Evolutionary conservation across 331 rosid species (phyloP).

Genomic region (Quercus tomentella): DNA sequence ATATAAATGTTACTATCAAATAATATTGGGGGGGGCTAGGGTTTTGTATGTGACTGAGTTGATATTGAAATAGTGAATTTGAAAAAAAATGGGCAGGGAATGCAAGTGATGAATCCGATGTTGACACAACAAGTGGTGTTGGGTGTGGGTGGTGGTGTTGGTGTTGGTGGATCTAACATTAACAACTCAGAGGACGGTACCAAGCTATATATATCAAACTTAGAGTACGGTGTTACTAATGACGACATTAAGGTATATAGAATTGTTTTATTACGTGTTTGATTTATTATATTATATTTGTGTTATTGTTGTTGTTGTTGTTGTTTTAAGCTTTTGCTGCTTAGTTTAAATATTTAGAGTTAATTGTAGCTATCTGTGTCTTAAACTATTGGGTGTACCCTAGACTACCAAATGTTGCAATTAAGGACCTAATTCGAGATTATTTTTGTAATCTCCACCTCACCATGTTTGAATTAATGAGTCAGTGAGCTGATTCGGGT

Average conservation of each 20-base stretch:
- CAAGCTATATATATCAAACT: slow-evolving; percentile 35
- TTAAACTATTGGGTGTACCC: no score
- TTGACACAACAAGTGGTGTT: neutral
- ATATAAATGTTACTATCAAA: neutral
- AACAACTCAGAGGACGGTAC: slow-evolving; percentile 13
- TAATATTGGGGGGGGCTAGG: neutral
- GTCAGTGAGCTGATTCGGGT: no score
- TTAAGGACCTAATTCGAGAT: no score
- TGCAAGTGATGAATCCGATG: neutral
- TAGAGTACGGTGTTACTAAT: slow-evolving; percentile 33
- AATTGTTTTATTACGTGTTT: neutral
- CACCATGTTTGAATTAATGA: no score
- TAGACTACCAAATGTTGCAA: no score
- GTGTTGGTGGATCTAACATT: neutral
- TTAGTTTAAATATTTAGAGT: no score
- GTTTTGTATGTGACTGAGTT: neutral
- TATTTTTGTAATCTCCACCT: no score
- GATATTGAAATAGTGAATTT: neutral
- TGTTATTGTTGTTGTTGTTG: neutral
- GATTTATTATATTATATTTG: neutral
- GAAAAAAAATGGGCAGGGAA: slow-evolving; percentile 1
- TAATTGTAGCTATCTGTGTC: no score
- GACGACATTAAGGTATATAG: slow-evolving; percentile 29
- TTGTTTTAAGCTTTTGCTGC: no score
- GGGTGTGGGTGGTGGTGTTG: neutral